These are phyloP conservation scores for Polychaeton citri DNA, from an alignment of 2,329 filamentous ascomycete species.

Conservation along the genomic window DNA sequence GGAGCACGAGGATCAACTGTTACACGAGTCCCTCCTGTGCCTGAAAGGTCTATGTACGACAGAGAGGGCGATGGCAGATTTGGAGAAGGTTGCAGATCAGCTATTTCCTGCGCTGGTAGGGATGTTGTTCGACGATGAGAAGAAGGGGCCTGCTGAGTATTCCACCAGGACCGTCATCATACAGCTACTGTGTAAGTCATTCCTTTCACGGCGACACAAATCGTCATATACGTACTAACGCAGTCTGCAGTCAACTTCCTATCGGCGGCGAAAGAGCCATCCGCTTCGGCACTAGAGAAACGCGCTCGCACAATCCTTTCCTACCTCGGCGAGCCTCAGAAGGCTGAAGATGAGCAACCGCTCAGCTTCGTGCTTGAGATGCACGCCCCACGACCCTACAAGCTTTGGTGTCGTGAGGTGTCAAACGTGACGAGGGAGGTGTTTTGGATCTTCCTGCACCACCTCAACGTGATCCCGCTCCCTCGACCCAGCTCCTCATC, in stretches of 20 bases:
- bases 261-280: constrained; percentile 41
- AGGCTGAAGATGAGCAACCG: constrained; percentile 61
- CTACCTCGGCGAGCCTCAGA: constrained; percentile 69
- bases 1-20: constrained; percentile 84
- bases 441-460: constrained; percentile 97
- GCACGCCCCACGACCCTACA: constrained; percentile 74
- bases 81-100: constrained; percentile 63
- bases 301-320: constrained; percentile 61
- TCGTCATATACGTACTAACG: constrained; percentile 4
- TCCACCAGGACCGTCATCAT: constrained; percentile 84
- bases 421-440: constrained; percentile 92
- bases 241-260: constrained; percentile 61
- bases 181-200: constrained; percentile 52
- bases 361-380: constrained; percentile 83
- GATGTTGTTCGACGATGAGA: constrained; percentile 95
- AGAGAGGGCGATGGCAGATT: constrained; percentile 66
- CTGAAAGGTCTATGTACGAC: constrained; percentile 92
- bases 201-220: neutral
- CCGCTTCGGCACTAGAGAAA: constrained; percentile 34
- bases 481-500: constrained; percentile 24
- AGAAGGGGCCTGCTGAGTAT: constrained; percentile 94
- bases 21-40: constrained; percentile 86
- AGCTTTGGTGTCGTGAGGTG: constrained; percentile 87
- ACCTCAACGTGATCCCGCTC: constrained; percentile 72
- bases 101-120: constrained; percentile 76